These are phyloP conservation scores for Eucalyptus marginata DNA, from an alignment of 345 rosid genomes.

Conservation along the genomic window DNA sequence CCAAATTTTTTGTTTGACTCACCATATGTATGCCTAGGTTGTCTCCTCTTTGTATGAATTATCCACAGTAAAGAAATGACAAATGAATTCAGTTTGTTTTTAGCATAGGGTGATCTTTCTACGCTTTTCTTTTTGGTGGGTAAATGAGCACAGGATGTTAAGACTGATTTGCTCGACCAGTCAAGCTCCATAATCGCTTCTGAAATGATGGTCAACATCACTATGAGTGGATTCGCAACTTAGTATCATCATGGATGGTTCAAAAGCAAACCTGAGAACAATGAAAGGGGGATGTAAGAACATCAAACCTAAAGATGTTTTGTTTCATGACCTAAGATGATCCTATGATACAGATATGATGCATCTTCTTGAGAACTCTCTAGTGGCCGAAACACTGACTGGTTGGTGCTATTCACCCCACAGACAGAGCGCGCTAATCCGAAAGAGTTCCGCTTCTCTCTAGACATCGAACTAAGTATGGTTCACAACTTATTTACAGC, in stretches of 20 bases:
- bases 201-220: neutral
- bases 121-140: neutral
- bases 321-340: neutral
- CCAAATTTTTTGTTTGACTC: neutral
- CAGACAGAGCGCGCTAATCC: neutral
- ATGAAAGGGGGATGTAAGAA: neutral
- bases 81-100: neutral
- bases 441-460: neutral
- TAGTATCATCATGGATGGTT: neutral
- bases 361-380: neutral
- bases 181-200: neutral
- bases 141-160: neutral
- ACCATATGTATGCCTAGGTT: neutral
- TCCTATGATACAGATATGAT: neutral
- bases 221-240: neutral
- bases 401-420: neutral
- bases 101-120: neutral
- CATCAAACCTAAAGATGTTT: neutral
- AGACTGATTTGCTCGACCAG: neutral
- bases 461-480: neutral
- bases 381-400: neutral
- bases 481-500: neutral
- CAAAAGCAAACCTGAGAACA: neutral
- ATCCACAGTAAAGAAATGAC: neutral
- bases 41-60: neutral